These are phyloP conservation scores for Corynascus novoguineensis DNA, from an alignment of 495 filamentous ascomycete genomes.

Conservation along the genomic window DNA sequence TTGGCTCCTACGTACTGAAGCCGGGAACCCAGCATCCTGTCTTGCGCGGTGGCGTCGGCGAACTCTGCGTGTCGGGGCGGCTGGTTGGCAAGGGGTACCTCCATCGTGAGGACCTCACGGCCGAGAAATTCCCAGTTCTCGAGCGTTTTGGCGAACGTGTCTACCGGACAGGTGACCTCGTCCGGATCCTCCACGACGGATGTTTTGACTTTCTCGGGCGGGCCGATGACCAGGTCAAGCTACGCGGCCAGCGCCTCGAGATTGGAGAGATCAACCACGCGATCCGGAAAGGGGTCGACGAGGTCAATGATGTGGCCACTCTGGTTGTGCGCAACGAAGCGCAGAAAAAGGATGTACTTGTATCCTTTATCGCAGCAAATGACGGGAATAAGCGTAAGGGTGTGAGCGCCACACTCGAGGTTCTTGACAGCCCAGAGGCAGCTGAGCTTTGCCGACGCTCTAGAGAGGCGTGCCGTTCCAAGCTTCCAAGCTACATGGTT, in stretches of 20 bases:
- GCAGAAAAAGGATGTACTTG: constrained; percentile 63
- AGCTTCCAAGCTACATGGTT: constrained; percentile 69
- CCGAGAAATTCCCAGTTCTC: constrained; percentile 57
- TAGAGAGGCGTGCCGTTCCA: constrained; percentile 50
- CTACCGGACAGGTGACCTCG: constrained; percentile 78
- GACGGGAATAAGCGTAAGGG: not conserved
- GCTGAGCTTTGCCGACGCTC: constrained; percentile 28
- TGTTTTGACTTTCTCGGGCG: constrained; percentile 70
- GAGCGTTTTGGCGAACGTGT: constrained; percentile 46
- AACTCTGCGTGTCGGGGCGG: constrained; percentile 80
- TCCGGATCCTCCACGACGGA: constrained; percentile 63
- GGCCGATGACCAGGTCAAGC: constrained; percentile 74
- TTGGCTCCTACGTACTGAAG: constrained; percentile 71
- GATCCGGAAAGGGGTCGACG: constrained; percentile 45
- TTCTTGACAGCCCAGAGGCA: constrained; percentile 26
- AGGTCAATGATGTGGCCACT: constrained; percentile 56
- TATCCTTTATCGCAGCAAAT: constrained; percentile 56
- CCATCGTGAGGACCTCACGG: constrained; percentile 64
- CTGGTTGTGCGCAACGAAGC: constrained; percentile 52
- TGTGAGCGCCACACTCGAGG: constrained; percentile 13
- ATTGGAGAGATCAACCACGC: constrained; percentile 69
- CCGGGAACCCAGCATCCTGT: constrained; percentile 64
- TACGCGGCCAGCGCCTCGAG: constrained; percentile 72
- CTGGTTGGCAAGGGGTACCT: constrained; percentile 86
- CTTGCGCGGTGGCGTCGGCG: constrained; percentile 72